phyloP scores from a whole-genome alignment of 1,284 basidiomycete genomes.

The Fomitopsis schrenkii region DNA sequence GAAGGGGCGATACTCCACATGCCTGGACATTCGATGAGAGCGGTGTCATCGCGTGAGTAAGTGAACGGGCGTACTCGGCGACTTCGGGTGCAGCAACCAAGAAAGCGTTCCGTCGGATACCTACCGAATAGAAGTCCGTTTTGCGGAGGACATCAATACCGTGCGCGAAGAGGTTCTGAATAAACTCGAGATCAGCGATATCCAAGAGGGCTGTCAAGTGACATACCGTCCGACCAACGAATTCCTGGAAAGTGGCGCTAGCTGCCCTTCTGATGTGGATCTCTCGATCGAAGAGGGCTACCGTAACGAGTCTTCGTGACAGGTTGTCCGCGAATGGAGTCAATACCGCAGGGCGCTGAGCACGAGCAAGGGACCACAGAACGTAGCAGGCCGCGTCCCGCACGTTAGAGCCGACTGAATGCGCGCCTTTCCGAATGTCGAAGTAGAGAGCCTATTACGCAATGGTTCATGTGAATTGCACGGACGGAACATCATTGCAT shows the following conservation, averaged over 20 bases:
- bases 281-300: constrained; percentile 90
- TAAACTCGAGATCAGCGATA: constrained; percentile 1
- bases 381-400: constrained; percentile 95
- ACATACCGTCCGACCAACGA: constrained; percentile 87
- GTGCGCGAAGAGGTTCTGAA: constrained; percentile 82
- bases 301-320: constrained; percentile 69
- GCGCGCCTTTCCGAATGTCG: constrained; percentile 87
- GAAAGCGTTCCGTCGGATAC: constrained; percentile 83
- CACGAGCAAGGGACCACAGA: constrained; percentile 90
- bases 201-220: constrained; percentile 10
- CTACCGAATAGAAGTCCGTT: constrained; percentile 94
- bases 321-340: constrained; percentile 61
- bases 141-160: constrained; percentile 91
- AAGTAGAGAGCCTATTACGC: constrained; percentile 78
- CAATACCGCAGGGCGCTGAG: constrained; percentile 60
- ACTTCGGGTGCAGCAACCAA: constrained; percentile 81
- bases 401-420: constrained; percentile 92
- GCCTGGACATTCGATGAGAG: constrained; percentile 33
- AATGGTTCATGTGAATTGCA: neutral
- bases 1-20: constrained; percentile 64
- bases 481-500: neutral
- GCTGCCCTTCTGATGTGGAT: constrained; percentile 95
- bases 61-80: constrained; percentile 55
- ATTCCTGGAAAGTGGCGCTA: constrained; percentile 97
- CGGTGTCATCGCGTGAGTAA: constrained; percentile 5